Evolutionary conservation across 2,329 filamentous ascomycete genomes (phyloP), one percentile per base, ranked within the genome.

Genomic region (Teratosphaeria destructans): DNA sequence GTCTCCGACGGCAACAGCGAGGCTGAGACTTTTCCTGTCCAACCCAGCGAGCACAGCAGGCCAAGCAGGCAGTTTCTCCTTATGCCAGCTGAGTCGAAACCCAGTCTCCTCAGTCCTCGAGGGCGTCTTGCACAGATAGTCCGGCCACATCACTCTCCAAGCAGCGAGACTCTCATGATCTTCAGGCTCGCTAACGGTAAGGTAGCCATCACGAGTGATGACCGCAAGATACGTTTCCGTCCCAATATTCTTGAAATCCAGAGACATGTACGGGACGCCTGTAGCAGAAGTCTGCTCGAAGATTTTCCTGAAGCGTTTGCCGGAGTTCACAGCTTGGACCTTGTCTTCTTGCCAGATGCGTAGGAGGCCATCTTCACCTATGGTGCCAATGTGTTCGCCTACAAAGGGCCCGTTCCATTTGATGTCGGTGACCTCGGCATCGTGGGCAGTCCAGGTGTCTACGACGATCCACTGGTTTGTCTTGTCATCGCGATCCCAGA

Each of bases 311-410:
- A 96, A 97, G 57, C 92, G 86, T 35, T 88, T 85, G 35, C 91
- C 90, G 39, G 82, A 85, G 60, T 82, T 80, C 0, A 87, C 85
- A 1, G 88, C 81, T 55, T 94, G 88, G 1, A 86, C 88, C 16
- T 88, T 85, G 74, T 96, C 90, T 76, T 96, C 93, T 62, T 89
- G 87, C 93, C 93, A 97, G 64, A 97, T 81, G 72, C 91, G 90
- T 78, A 95, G 90, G 73, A 87, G 86, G 69, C 93, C 90, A 68
- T 96, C 93, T 69, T 93, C 88, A 63, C 89, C 90, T 61, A 96
- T 88, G 58, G 89, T 95, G 59, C 87, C 92, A 66, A 97, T 79
- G 67, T 95, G 84, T 70, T 94, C 90, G 66, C 94, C 94, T 61
- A 94, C 86, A 63, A 89, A 93, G 0, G 91, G 89, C 0, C 91